Evolutionary conservation across 192 early-diverging fungal species (phyloP).

Genomic region (Umbelopsis vinacea): DNA sequence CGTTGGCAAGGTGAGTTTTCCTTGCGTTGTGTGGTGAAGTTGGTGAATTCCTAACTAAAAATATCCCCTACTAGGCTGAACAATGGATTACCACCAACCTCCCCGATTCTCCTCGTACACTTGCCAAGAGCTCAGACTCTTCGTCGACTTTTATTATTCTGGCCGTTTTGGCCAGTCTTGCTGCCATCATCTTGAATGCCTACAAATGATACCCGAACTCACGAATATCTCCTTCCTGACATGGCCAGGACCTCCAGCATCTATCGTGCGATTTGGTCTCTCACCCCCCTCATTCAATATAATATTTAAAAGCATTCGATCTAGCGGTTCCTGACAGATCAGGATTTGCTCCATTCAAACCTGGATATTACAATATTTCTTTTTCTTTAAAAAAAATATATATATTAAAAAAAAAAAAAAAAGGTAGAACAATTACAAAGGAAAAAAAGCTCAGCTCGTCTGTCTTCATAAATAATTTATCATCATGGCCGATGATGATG

Average conservation of each 20-base stretch:
- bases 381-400: too few species aligned
- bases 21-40: not conserved
- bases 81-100: slow-evolving; percentile 39
- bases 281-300: not conserved
- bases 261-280: not conserved
- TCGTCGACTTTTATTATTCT: not conserved
- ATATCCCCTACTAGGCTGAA: slow-evolving; percentile 27
- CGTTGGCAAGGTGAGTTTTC: slow-evolving; percentile 39
- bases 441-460: too few species aligned
- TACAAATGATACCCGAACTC: slow-evolving; percentile 7
- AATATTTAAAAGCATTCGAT: not conserved
- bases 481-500: too few species aligned
- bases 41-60: not conserved
- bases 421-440: too few species aligned
- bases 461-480: too few species aligned
- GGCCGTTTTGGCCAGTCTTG: slow-evolving; percentile 20
- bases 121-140: slow-evolving; percentile 11
- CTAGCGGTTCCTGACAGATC: not conserved
- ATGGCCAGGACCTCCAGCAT: not conserved
- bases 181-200: slow-evolving; percentile 11
- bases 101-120: slow-evolving; percentile 19
- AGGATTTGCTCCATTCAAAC: not conserved
- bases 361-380: too few species aligned
- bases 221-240: slow-evolving; percentile 1
- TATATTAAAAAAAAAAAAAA: too few species aligned